Conservation (phyloP, 116 monocot genomes). For the Dioscorea cayenensis region DNA sequence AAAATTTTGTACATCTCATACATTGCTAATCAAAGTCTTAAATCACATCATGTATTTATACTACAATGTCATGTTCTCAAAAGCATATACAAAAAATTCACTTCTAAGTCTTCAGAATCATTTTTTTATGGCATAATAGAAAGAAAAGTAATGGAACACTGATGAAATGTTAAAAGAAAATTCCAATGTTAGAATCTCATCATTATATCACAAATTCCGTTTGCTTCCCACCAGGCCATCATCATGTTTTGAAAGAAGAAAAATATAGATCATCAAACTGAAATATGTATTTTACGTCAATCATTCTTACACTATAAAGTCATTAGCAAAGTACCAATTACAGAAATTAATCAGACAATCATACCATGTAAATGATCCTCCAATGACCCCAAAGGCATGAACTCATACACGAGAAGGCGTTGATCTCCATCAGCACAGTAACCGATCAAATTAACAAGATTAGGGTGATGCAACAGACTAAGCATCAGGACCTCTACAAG, state of each 20-base stretch:
- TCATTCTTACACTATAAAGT: too few species aligned
- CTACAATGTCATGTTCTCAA: too few species aligned
- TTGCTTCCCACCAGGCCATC: not conserved
- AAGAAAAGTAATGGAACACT: not conserved
- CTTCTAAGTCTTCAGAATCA: too few species aligned
- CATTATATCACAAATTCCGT: not conserved
- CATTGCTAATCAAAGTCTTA: too few species aligned
- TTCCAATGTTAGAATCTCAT: not conserved
- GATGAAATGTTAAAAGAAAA: not conserved
- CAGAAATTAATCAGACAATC: not conserved
- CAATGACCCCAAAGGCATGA: slow-evolving; percentile 43
- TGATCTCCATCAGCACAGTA: slow-evolving; percentile 52
- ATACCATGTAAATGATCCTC: slow-evolving; percentile 52
- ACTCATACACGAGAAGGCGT: slow-evolving; percentile 49
- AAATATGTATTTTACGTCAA: too few species aligned
- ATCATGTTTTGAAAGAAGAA: not conserved
- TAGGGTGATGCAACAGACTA: slow-evolving; percentile 41
- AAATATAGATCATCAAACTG: too few species aligned
- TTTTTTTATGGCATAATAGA: too few species aligned
- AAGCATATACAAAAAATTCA: too few species aligned
- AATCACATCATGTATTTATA: too few species aligned
- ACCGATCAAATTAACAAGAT: slow-evolving; percentile 46
- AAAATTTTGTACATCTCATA: too few species aligned
- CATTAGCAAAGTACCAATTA: too few species aligned
- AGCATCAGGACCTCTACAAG: slow-evolving; percentile 52